Conservation (phyloP, 108 stramenopile species). For the Cylindrotheca closterium region DNA sequence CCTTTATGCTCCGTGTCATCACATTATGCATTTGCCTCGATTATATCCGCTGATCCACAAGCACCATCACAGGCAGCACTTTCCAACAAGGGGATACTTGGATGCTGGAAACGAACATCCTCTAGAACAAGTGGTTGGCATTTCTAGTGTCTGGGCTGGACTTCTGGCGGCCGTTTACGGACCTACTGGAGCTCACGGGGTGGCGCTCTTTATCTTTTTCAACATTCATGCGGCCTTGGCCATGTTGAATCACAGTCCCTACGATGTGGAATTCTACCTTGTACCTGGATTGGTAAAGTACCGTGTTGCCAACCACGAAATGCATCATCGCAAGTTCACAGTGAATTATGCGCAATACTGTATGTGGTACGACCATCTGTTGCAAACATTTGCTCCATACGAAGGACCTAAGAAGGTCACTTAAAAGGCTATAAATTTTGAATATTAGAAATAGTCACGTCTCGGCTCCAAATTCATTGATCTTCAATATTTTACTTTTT, state of each 20-base stretch:
- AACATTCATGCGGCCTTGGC: constrained; percentile 75
- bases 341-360: constrained; percentile 92
- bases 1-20: constrained; percentile 84
- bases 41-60: constrained; percentile 91
- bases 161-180: constrained; percentile 37
- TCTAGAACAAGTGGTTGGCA: constrained; percentile 83
- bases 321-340: constrained; percentile 93
- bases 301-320: constrained; percentile 84
- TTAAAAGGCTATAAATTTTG: too few relatives aligned
- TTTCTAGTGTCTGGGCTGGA: constrained; percentile 52
- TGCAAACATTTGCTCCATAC: constrained; percentile 77
- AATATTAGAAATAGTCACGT: too few relatives aligned
- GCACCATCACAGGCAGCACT: constrained; percentile 94
- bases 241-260: constrained; percentile 75
- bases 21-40: constrained; percentile 70
- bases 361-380: constrained; percentile 83
- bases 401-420: constrained; percentile 47
- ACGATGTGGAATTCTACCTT: constrained; percentile 54
- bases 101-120: constrained; percentile 96
- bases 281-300: constrained; percentile 57
- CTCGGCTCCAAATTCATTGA: too few relatives aligned
- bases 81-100: constrained; percentile 83
- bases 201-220: constrained; percentile 62
- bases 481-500: too few relatives aligned
- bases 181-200: constrained; percentile 54